Evolutionary conservation across 805 yeast genomes (phyloP), one percentile per base, ranked within the genome.

Genomic region (Yarrowia sp.): DNA sequence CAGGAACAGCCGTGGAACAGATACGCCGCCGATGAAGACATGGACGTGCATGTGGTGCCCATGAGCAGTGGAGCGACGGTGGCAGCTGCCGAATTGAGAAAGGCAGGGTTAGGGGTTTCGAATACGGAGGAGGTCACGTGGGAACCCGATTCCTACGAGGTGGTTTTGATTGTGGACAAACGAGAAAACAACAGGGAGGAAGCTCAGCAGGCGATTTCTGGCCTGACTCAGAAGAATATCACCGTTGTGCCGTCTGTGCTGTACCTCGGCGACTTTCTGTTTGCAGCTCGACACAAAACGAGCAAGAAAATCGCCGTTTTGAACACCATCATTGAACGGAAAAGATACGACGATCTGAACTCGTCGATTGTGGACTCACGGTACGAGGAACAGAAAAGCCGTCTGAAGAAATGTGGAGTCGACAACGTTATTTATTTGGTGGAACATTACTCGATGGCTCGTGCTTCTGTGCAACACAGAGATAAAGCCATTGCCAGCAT

Each of bases 241-340:
- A 42, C 40, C 0, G 64, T 56, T 0, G 64, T 56, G 16, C 40
- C 64, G 0, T 43, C 41, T 5, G 65, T 59, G 41, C 42, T 95
- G 38, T 79, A 95, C 0, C 85, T 93, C 2, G 98, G 99, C 7
- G 99, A 95, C 79, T 89, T 89, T 0, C 71, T 89, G 10, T 95
- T 98, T 99, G 82, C 92, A 2, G 99, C 97, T 0, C 83, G 84
- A 69, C 84, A 92, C 74, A 84, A 80, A 66, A 72, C 70, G 0
- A 84, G 90, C 0, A 82, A 84, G 1, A 83, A 84, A 67, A 88
- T 88, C 68, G 91, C 88, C 5, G 89, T 91, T 0, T 78, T 95
- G 16, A 90, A 94, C 75, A 88, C 86, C 71, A 89, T 95, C n/a
- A 84, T 94, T 56, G 99, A 95, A 79, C 82, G 99, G 46, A 95